A percentile compares a stretch with the other conserved stretches of the same genome.
Evolutionary conservation across 2,329 filamentous ascomycete species (phyloP).

Genomic region (Dactylella cylindrospora): DNA sequence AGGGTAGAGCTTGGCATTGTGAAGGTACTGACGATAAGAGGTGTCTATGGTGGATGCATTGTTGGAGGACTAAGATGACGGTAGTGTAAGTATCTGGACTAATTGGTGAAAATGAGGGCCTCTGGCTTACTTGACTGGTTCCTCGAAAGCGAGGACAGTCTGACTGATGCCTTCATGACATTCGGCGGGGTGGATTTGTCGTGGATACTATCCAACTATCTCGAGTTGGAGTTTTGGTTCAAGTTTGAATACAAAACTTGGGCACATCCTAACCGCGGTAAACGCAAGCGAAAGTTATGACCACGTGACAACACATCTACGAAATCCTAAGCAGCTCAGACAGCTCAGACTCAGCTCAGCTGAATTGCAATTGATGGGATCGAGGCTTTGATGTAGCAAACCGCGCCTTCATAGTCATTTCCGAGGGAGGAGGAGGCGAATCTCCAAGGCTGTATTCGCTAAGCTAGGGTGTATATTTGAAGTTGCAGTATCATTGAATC

Average conservation of each 20-base stretch:
- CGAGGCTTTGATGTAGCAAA: too few species aligned
- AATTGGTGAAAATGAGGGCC: not conserved
- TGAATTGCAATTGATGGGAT: too few species aligned
- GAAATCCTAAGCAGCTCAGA: not conserved
- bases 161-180: constrained; percentile 35
- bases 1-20: not conserved
- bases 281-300: not conserved
- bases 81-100: constrained; percentile 3
- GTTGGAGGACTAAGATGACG: constrained; percentile 17
- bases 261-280: constrained; percentile 7
- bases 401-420: too few species aligned
- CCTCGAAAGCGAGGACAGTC: constrained; percentile 41
- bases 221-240: not conserved
- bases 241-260: too few species aligned
- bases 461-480: too few species aligned
- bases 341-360: not conserved
- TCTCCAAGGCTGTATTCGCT: too few species aligned
- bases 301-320: constrained; percentile 12
- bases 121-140: constrained; percentile 23
- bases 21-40: constrained; percentile 1
- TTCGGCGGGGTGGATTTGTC: constrained; percentile 6
- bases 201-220: not conserved
- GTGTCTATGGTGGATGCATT: constrained; percentile 7
- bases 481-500: too few species aligned
- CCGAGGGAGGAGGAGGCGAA: too few species aligned